Evolutionary conservation across 2,329 filamentous ascomycete genomes (phyloP).

Genomic region (Epichloe amarillans): DNA sequence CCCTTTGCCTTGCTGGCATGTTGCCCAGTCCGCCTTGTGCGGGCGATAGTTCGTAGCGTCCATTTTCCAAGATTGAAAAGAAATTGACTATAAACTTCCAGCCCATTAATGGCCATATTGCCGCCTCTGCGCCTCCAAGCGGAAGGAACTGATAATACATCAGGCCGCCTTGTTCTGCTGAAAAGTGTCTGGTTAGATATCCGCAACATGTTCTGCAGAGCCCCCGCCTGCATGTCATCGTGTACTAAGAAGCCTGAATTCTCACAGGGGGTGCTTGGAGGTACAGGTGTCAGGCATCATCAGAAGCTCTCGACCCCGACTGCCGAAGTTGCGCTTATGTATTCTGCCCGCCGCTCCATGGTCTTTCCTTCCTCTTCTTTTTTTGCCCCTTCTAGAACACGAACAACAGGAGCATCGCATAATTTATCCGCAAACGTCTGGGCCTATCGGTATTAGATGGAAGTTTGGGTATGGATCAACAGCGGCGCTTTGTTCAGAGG

Average conservation of each 20-base stretch:
- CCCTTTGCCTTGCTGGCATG: neutral
- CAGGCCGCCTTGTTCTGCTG: neutral
- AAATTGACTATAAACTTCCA: no score
- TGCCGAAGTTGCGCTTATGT: neutral
- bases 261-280: neutral
- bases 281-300: slow-evolving; percentile 1
- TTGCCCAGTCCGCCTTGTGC: neutral
- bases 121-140: neutral
- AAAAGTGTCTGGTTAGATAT: no score
- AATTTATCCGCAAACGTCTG: neutral
- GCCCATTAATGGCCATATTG: neutral
- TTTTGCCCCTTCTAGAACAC: neutral
- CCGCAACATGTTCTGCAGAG: no score
- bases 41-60: neutral
- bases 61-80: neutral
- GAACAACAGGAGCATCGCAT: neutral
- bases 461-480: slow-evolving; percentile 1
- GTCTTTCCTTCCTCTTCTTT: neutral
- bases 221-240: no score
- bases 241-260: neutral
- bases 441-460: neutral
- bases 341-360: neutral
- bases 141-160: neutral
- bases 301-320: neutral
- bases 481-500: neutral